Base-by-base conservation (phyloP, 176 grass and related monocot genomes). In the Phoenix dactylifera region DNA sequence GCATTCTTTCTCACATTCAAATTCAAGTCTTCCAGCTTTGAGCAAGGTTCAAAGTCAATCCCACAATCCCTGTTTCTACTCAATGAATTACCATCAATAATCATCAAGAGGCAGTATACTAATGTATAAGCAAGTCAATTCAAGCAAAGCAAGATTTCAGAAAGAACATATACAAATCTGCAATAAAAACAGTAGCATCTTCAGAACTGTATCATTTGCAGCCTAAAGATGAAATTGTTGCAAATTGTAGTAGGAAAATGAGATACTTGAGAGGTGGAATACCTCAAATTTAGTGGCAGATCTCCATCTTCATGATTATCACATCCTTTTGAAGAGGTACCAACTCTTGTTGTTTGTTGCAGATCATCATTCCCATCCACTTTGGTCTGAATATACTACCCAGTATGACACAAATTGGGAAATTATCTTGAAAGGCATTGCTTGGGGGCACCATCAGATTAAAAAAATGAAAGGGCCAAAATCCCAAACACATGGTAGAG, bases 1-100 rank as follows among this genome's bases (percentile, higher is more conserved):
- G 50, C 32, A 52, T 18, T 57, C 68, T 58, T 58, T 50, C 29
- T 63, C 14, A 80, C 48, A 39, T 67, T 64, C 51, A 80, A 51
- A 58, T 74, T 80, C 48, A 80, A 35, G 51, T 74, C 77, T 74
- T 80, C 77, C 50, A 80, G 77, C 51, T 62, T 64, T 58, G 71
- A 63, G 50, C 77, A 80, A 58, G 77, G 77, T 56, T 80, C 77
- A 58, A 80, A 80, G 5, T 80, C 71, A 74, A 72, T 51, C 52
- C 71, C 54, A 6, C 30, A 16, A 50, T 63, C 64, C 35, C 44
- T 16, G 50, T 62, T 80, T 57, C 18, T 51, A 51, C 52, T 18
- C 12, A 68, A 54, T n/a, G 17, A 74, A 60, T 72, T 52, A 53
- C 6, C 25, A 62, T 62, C 49, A 62, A 25, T n/a, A 19, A 30